phyloP scores from a whole-genome alignment of 495 filamentous ascomycete species.

The Xylaria flabelliformis region DNA sequence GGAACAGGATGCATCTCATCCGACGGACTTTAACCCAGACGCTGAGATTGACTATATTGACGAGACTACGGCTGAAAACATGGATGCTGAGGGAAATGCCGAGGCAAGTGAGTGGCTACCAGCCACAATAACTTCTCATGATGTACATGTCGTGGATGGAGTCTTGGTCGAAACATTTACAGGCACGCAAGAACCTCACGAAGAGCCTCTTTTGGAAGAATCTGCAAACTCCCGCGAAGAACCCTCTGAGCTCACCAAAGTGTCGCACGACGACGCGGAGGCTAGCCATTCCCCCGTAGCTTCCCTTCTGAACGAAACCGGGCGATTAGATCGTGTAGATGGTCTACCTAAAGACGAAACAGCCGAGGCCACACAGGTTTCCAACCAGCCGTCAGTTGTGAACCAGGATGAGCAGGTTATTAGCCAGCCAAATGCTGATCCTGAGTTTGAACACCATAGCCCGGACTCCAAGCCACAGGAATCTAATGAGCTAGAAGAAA shows the following conservation, averaged over 20 bases:
- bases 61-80: conserved; percentile 28
- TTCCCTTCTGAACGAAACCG: not conserved
- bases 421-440: conserved; percentile 11
- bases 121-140: not conserved
- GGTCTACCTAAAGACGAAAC: conserved; percentile 6
- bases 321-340: not conserved
- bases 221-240: not conserved
- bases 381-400: conserved; percentile 10
- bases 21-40: conserved; percentile 37
- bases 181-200: not conserved
- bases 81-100: conserved; percentile 34
- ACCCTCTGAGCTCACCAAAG: not conserved
- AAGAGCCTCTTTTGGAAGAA: not conserved
- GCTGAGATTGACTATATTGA: conserved; percentile 40
- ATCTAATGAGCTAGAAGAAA: conserved; percentile 7
- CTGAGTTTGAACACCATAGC: not conserved
- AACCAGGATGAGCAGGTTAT: not conserved
- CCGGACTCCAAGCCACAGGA: conserved; percentile 14
- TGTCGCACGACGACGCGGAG: conserved; percentile 3
- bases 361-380: not conserved
- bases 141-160: not conserved
- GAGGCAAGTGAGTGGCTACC: conserved; percentile 32
- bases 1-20: conserved; percentile 34
- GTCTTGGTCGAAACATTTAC: not conserved
- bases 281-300: not conserved